phyloP scores from a whole-genome alignment of 768 basidiomycete species.

The Tulasnella sp. region DNA sequence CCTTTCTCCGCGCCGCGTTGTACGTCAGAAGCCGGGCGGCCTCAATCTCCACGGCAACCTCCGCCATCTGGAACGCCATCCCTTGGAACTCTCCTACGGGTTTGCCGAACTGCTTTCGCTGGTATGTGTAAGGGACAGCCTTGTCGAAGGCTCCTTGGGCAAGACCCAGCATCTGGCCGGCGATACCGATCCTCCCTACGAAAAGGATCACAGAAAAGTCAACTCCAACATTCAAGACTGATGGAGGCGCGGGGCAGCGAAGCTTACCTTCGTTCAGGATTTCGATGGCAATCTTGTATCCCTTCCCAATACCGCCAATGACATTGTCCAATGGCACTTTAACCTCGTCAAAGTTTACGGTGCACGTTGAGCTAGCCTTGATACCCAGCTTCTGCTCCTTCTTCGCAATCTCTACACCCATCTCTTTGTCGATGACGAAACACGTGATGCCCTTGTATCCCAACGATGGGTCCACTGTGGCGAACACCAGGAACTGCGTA shows the following conservation, averaged over 20 bases:
- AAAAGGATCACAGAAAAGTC: background rate
- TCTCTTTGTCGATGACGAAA: constrained; percentile 90
- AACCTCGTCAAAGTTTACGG: constrained; percentile 89
- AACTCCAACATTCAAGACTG: background rate
- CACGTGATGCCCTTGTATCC: constrained; percentile 99
- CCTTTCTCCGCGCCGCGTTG: constrained; percentile 42
- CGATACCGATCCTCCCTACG: constrained; percentile 85
- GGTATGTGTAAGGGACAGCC: constrained; percentile 88
- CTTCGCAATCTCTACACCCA: constrained; percentile 95
- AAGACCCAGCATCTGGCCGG: constrained; percentile 96
- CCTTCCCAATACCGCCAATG: constrained; percentile 77
- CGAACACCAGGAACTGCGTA: constrained; percentile 70
- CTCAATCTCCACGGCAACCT: constrained; percentile 84
- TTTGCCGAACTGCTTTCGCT: constrained; percentile 90
- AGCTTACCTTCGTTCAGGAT: constrained; percentile 78
- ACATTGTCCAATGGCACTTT: constrained; percentile 77
- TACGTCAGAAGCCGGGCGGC: constrained; percentile 85
- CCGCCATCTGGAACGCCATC: constrained; percentile 90
- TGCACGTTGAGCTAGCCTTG: constrained; percentile 89
- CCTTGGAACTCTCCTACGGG: constrained; percentile 91
- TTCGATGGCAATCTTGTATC: constrained; percentile 97
- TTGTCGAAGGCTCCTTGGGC: constrained; percentile 97
- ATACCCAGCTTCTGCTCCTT: constrained; percentile 99
- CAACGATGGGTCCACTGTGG: constrained; percentile 64
- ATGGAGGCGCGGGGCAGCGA: background rate